Percentiles rank a stretch among this genome's conserved stretches.
phyloP scores from a whole-genome alignment of 78 protist species.

The Dictyostelium firmibasis region DNA sequence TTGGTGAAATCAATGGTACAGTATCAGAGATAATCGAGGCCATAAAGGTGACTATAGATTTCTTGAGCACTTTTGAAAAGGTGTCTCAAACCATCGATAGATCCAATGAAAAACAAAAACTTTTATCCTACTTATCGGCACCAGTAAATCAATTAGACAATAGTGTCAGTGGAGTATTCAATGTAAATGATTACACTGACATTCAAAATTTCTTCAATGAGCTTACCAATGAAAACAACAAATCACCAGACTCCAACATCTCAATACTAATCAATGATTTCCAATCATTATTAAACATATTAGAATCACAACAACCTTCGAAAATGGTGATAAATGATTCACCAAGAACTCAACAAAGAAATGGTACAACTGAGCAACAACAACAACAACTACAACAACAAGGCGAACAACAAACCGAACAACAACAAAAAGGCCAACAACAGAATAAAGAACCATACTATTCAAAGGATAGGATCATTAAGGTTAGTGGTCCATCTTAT shows the following conservation, averaged over 20 bases:
- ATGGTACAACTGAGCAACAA: not conserved
- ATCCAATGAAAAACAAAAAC: not conserved
- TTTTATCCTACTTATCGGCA: not conserved
- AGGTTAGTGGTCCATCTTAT: not conserved
- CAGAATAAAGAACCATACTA: not conserved
- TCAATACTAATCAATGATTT: not conserved
- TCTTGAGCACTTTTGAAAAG: not conserved
- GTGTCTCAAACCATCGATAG: not conserved
- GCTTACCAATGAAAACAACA: not conserved
- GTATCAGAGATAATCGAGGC: not conserved
- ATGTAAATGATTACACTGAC: not conserved
- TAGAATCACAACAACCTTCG: not conserved
- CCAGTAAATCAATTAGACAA: not conserved
- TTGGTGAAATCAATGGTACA: not conserved
- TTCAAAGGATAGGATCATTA: not conserved
- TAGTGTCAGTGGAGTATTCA: not conserved
- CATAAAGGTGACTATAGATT: not conserved
- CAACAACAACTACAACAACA: not conserved
- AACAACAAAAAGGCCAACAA: not conserved
- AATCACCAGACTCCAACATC: not conserved
- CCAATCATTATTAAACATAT: not conserved
- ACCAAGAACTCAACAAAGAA: not conserved
- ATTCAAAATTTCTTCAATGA: not conserved
- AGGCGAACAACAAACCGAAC: too few relatives aligned
- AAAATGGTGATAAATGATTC: not conserved